A percentile compares a stretch with the other conserved stretches of the same genome.
These are phyloP conservation scores for Aureobasidium sp. DNA, from an alignment of 2,329 filamentous ascomycete genomes.

Conservation along the genomic window DNA sequence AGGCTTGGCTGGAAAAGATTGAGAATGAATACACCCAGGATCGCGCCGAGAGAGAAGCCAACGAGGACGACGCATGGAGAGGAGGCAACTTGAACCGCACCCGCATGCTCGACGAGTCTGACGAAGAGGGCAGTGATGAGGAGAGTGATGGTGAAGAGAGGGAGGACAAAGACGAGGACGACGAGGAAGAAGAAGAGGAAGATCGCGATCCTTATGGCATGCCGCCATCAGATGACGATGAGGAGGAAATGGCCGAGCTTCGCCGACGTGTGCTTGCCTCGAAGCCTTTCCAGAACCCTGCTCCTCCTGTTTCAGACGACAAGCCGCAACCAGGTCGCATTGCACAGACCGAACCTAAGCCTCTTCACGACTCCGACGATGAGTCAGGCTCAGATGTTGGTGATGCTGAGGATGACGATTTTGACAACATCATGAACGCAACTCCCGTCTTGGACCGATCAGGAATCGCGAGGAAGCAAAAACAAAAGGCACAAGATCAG, in stretches of 20 bases:
- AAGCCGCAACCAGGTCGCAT: slow-evolving; percentile 58
- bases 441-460: slow-evolving; percentile 82
- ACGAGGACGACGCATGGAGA: slow-evolving; percentile 74
- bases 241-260: slow-evolving; percentile 89
- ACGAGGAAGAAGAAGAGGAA: slow-evolving; percentile 36
- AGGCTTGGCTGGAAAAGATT: slow-evolving; percentile 80
- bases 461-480: slow-evolving; percentile 60
- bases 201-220: slow-evolving; percentile 65
- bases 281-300: slow-evolving; percentile 69
- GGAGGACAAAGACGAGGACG: slow-evolving; percentile 38
- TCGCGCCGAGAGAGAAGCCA: slow-evolving; percentile 56
- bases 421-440: slow-evolving; percentile 89
- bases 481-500: slow-evolving; percentile 44
- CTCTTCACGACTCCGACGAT: slow-evolving; percentile 51
- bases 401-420: slow-evolving; percentile 64
- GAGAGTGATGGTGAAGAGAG: slow-evolving; percentile 39
- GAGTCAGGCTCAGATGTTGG: slow-evolving; percentile 67
- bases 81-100: slow-evolving; percentile 76
- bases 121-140: slow-evolving; percentile 38
- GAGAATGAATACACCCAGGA: slow-evolving; percentile 83
- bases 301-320: slow-evolving; percentile 33
- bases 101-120: slow-evolving; percentile 46
- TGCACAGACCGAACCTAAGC: slow-evolving; percentile 44
- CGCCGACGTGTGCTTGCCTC: slow-evolving; percentile 83
- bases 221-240: slow-evolving; percentile 70